A percentile compares a stretch with the other conserved stretches of the same genome.
These are phyloP conservation scores for Scheffersomyces stambukii DNA, from an alignment of 1,139 yeast genomes.

Conservation along the genomic window DNA sequence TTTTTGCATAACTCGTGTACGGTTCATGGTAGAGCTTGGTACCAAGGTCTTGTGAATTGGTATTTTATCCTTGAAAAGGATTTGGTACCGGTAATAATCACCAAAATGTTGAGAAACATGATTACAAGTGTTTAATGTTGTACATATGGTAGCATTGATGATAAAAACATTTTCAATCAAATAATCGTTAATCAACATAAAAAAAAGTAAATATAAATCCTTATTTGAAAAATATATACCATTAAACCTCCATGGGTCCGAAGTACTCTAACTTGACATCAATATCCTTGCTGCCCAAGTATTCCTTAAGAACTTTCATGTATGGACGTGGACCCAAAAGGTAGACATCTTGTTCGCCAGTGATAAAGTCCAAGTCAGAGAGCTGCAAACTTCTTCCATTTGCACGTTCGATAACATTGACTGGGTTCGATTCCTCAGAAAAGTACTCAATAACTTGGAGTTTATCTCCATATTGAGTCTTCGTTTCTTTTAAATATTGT, in stretches of 20 bases:
- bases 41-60: too few species aligned
- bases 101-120: too few species aligned
- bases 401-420: constrained; percentile 7
- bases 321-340: constrained; percentile 33
- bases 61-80: too few species aligned
- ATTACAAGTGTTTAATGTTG: too few species aligned
- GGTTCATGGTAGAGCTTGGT: too few species aligned
- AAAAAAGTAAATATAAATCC: not conserved
- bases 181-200: too few species aligned
- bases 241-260: constrained; percentile 10
- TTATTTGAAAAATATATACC: not conserved
- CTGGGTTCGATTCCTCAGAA: constrained; percentile 9
- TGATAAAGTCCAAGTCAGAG: constrained; percentile 15
- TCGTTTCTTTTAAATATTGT: constrained; percentile 16
- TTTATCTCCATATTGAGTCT: constrained; percentile 13
- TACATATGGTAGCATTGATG: too few species aligned
- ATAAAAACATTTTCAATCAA: too few species aligned
- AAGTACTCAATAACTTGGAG: constrained; percentile 21
- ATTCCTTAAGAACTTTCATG: constrained; percentile 24
- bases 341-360: constrained; percentile 18
- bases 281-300: constrained; percentile 9
- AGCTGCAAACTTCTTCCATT: constrained; percentile 8
- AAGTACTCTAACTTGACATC: constrained; percentile 12
- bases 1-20: too few species aligned
- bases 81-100: too few species aligned